Conservation (phyloP, 1,139 yeast species). For the Diutina scorzettiae region DNA sequence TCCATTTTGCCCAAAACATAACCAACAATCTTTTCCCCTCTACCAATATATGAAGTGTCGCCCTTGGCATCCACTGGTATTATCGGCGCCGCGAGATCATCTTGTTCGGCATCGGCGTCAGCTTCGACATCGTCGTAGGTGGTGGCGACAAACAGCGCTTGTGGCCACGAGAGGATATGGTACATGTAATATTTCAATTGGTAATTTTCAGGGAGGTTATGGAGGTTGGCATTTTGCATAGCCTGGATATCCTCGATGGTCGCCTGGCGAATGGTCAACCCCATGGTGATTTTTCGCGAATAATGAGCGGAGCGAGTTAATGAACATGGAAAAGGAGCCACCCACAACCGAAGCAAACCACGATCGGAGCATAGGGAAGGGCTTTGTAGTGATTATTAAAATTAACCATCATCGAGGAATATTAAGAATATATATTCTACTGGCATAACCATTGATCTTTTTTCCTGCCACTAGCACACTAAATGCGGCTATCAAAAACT, state of each 20-base stretch:
- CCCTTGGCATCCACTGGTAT: conserved; percentile 31
- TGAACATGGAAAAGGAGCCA: too few relatives aligned
- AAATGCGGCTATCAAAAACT: too few relatives aligned
- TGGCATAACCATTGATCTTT: too few relatives aligned
- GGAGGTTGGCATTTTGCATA: conserved; percentile 91
- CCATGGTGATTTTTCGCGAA: conserved; percentile 32
- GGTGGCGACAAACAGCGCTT: conserved; percentile 91
- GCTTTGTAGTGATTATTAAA: too few relatives aligned
- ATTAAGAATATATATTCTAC: too few relatives aligned
- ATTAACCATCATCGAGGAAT: too few relatives aligned
- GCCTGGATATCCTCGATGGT: conserved; percentile 80
- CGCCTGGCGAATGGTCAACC: conserved; percentile 83
- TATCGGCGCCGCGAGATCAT: conserved; percentile 12
- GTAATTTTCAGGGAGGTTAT: conserved; percentile 90
- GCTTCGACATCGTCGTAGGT: conserved; percentile 37
- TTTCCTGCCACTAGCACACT: too few relatives aligned
- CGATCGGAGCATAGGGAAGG: too few relatives aligned
- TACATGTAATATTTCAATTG: conserved; percentile 86
- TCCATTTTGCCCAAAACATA: conserved; percentile 95
- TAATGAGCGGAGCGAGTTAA: not conserved
- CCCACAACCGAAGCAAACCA: too few relatives aligned
- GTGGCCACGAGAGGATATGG: conserved; percentile 95
- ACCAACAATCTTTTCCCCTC: conserved; percentile 78
- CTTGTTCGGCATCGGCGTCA: conserved; percentile 20
- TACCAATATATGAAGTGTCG: conserved; percentile 44